These are phyloP conservation scores for Termitomyces sp. DNA, from an alignment of 768 basidiomycete species.

Conservation along the genomic window DNA sequence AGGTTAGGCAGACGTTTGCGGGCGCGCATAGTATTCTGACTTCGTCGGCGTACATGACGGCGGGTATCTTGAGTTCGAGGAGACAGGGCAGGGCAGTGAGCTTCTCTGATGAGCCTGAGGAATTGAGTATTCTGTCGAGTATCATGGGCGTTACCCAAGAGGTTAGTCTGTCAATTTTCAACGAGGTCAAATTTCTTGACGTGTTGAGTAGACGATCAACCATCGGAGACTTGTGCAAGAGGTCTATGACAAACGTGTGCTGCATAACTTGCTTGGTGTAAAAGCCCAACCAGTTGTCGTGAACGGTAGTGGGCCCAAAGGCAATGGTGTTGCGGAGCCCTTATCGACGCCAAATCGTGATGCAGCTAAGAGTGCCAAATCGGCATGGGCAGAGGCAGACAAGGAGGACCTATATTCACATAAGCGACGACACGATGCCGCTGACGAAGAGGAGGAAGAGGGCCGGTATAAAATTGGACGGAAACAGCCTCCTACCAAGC, in stretches of 20 bases:
- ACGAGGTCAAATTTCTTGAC: not conserved
- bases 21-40: slow-evolving; percentile 79
- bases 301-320: not conserved
- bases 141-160: slow-evolving; percentile 83
- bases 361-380: not conserved
- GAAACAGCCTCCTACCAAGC: slow-evolving; percentile 39
- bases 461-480: slow-evolving; percentile 49
- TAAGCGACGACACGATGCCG: slow-evolving; percentile 7
- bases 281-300: slow-evolving; percentile 14
- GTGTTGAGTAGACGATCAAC: slow-evolving; percentile 54
- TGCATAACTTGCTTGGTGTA: slow-evolving; percentile 59
- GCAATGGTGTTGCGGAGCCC: not conserved
- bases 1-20: slow-evolving; percentile 77
- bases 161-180: slow-evolving; percentile 36
- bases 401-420: slow-evolving; percentile 15
- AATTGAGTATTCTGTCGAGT: slow-evolving; percentile 73
- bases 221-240: slow-evolving; percentile 67
- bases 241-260: slow-evolving; percentile 49
- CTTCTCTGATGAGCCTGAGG: slow-evolving; percentile 47
- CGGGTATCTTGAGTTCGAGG: slow-evolving; percentile 55
- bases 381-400: slow-evolving; percentile 13
- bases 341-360: not conserved
- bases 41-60: slow-evolving; percentile 62
- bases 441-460: slow-evolving; percentile 39
- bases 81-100: slow-evolving; percentile 42